phyloP scores from a whole-genome alignment of 352 stramenopile genomes.

The Globisporangium echinulatum region DNA sequence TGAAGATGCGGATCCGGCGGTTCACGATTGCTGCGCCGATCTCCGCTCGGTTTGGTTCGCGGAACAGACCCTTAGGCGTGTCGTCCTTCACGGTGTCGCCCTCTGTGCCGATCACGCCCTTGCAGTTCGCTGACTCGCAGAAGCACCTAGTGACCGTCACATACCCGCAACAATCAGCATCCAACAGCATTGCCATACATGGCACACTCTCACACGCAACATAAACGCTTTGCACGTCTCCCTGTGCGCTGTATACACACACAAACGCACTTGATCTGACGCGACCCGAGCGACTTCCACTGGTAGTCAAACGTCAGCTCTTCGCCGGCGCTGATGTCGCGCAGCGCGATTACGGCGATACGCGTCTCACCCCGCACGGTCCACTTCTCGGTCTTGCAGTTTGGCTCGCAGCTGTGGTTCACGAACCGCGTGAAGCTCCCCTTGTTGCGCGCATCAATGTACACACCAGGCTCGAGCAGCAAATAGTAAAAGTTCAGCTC shows the following conservation, averaged over 20 bases:
- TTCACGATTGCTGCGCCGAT: constrained; percentile 35
- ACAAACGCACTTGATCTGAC: constrained; percentile 52
- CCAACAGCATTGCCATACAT: too few relatives aligned
- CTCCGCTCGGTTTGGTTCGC: constrained; percentile 56
- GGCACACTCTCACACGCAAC: too few relatives aligned
- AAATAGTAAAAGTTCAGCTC: constrained; percentile 88
- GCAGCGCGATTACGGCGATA: constrained; percentile 92
- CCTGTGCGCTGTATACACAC: too few relatives aligned
- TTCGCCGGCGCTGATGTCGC: constrained; percentile 82
- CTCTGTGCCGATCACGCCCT: constrained; percentile 68
- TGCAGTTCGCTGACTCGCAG: constrained; percentile 60
- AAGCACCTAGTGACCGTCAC: constrained; percentile 29
- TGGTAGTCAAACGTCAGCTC: constrained; percentile 97
- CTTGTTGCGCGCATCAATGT: constrained; percentile 86
- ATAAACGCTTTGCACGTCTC: too few relatives aligned
- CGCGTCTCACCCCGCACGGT: constrained; percentile 87
- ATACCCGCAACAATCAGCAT: too few relatives aligned
- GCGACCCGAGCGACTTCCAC: constrained; percentile 84
- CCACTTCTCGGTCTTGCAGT: constrained; percentile 96
- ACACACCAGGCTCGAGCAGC: constrained; percentile 70
- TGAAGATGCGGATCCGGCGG: constrained; percentile 59
- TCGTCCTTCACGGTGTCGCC: constrained; percentile 32
- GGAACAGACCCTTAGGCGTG: constrained; percentile 45
- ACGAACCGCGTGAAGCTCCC: constrained; percentile 95
- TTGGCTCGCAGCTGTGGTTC: constrained; percentile 94